Evolutionary conservation across 2,329 filamentous ascomycete genomes (phyloP).

Genomic region (Fusarium caatingaense): DNA sequence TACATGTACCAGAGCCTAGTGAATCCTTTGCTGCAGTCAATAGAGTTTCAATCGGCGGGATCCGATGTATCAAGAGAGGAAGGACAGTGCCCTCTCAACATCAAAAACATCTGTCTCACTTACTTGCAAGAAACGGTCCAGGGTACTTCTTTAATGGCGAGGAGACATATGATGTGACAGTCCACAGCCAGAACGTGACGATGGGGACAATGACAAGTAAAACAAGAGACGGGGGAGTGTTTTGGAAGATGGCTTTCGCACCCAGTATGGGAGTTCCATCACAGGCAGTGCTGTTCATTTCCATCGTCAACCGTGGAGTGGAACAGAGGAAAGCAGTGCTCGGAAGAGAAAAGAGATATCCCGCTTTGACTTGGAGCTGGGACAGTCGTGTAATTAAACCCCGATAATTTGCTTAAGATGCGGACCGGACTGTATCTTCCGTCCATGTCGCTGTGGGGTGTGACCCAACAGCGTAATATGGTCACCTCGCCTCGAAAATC

Average conservation of each 20-base stretch:
- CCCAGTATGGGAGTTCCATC: too few relatives aligned
- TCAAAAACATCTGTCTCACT: neutral
- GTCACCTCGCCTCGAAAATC: neutral
- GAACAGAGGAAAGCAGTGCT: neutral
- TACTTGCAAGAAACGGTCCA: constrained; percentile 49
- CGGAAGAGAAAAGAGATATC: neutral
- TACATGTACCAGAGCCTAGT: constrained; percentile 54
- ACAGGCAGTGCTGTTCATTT: neutral
- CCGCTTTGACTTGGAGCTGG: neutral
- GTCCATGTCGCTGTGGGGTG: neutral
- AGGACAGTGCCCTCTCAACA: too few relatives aligned
- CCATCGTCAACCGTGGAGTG: neutral
- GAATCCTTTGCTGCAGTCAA: constrained; percentile 29
- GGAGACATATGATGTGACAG: constrained; percentile 14
- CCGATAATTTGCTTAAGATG: neutral
- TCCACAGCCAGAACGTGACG: constrained; percentile 21
- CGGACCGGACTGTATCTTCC: too few relatives aligned
- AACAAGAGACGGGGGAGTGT: neutral
- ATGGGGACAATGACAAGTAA: constrained; percentile 15
- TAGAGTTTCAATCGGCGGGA: too few relatives aligned
- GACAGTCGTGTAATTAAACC: neutral
- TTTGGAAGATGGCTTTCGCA: neutral
- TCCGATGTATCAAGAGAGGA: too few relatives aligned
- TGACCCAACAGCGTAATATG: neutral
- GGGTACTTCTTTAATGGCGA: constrained; percentile 49